Evolutionary conservation across 257 asterid genomes (phyloP).

Genomic region (Capsicum pubescens): DNA sequence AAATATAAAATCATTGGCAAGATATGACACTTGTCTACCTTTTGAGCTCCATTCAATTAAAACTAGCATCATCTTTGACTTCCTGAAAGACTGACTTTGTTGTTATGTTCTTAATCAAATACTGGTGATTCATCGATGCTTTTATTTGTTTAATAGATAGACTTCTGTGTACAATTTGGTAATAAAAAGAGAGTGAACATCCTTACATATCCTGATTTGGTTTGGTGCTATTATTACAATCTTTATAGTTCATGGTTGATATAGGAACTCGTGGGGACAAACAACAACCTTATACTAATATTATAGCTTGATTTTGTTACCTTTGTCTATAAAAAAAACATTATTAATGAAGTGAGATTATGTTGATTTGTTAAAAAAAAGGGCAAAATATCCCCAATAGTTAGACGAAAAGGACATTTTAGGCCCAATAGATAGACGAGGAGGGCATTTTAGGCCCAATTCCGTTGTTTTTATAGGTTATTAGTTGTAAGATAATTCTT

Average conservation of each 20-base stretch:
- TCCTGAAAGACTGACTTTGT: not conserved
- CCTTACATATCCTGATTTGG: not conserved
- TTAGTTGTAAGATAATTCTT: no score
- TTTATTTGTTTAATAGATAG: not conserved
- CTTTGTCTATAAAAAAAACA: not conserved
- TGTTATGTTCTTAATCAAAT: not conserved
- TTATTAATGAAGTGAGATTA: no score
- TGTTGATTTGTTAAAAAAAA: no score
- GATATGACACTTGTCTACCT: not conserved
- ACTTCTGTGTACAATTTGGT: not conserved
- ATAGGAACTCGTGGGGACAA: not conserved
- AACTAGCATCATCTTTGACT: not conserved
- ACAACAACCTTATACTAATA: not conserved
- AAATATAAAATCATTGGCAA: not conserved
- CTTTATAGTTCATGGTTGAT: not conserved
- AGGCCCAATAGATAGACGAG: no score
- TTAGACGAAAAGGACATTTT: no score
- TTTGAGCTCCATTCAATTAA: not conserved
- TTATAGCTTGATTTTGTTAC: not conserved
- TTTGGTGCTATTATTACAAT: slow-evolving; percentile 1
- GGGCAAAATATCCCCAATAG: no score
- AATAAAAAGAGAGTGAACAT: not conserved
- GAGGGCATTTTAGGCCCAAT: no score
- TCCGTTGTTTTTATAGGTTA: no score
- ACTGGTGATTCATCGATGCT: not conserved